Percentiles rank a stretch among this genome's conserved stretches.
phyloP scores from a whole-genome alignment of 2,329 filamentous ascomycete genomes.

The Pseudogymnoascus sp. region DNA sequence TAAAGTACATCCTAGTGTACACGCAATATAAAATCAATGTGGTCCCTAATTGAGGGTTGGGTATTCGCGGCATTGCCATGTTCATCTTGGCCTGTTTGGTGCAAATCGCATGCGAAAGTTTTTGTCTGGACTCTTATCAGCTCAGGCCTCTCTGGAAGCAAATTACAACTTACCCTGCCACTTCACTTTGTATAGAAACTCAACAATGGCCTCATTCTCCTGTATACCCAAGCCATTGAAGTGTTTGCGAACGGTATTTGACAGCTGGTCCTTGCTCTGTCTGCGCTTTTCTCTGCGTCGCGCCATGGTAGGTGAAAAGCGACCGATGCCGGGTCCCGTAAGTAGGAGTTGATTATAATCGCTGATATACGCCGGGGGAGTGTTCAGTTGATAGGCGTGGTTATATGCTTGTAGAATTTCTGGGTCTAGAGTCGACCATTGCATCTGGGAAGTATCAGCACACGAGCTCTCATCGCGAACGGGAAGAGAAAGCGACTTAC shows the following conservation, averaged over 20 bases:
- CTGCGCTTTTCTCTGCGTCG: constrained; percentile 55
- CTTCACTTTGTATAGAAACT: constrained; percentile 31
- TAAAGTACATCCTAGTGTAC: background rate
- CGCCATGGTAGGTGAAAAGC: constrained; percentile 69
- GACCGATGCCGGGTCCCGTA: constrained; percentile 57
- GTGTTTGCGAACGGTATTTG: constrained; percentile 67
- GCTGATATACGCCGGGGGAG: constrained; percentile 59
- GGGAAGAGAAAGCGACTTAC: constrained; percentile 18
- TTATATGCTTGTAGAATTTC: constrained; percentile 67
- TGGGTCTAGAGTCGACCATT: constrained; percentile 63
- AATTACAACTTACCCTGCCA: constrained; percentile 25
- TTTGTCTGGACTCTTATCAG: constrained; percentile 26
- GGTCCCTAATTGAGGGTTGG: background rate
- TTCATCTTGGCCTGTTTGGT: constrained; percentile 25
- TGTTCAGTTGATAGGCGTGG: constrained; percentile 60
- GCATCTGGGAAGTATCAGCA: constrained; percentile 34
- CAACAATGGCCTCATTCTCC: constrained; percentile 77
- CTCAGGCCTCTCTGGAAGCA: background rate
- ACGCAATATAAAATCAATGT: constrained; percentile 1
- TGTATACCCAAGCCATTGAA: constrained; percentile 74
- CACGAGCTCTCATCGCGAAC: background rate
- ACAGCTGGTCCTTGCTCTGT: constrained; percentile 66
- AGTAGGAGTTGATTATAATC: constrained; percentile 56
- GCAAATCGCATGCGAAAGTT: constrained; percentile 33
- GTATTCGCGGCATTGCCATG: background rate